These are phyloP conservation scores for Uncinocarpus reesii DNA, from an alignment of 2,329 filamentous ascomycete species.

Conservation along the genomic window DNA sequence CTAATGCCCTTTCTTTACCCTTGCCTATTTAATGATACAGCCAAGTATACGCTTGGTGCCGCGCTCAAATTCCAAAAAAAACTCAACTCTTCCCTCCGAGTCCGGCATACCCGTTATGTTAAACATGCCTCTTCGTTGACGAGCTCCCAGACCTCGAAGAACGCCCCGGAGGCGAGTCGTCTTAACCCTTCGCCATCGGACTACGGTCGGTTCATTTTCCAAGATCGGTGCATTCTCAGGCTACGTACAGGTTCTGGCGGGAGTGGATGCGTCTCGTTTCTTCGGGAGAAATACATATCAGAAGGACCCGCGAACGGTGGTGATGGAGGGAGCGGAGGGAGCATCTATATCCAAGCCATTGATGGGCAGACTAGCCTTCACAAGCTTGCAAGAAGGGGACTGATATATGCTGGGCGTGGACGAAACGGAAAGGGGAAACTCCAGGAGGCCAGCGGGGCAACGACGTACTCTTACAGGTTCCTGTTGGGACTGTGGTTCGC, in stretches of 20 bases:
- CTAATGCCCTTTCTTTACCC: constrained; percentile 31
- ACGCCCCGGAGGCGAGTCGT: constrained; percentile 36
- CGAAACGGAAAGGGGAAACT: constrained; percentile 41
- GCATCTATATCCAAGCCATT: constrained; percentile 87
- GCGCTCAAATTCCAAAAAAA: constrained; percentile 15
- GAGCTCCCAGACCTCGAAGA: neutral
- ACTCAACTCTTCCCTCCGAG: constrained; percentile 14
- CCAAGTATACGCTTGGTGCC: constrained; percentile 15
- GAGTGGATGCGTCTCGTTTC: constrained; percentile 86
- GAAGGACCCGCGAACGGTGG: constrained; percentile 90
- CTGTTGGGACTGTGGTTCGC: constrained; percentile 80
- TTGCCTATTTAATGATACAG: constrained; percentile 17
- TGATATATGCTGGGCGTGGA: constrained; percentile 41
- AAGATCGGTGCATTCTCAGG: constrained; percentile 70
- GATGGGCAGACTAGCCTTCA: constrained; percentile 85
- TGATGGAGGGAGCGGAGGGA: constrained; percentile 84
- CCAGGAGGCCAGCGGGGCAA: constrained; percentile 64
- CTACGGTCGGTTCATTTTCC: constrained; percentile 72
- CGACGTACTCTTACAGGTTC: constrained; percentile 79
- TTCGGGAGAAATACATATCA: constrained; percentile 79
- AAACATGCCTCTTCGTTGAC: constrained; percentile 7
- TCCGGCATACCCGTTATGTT: constrained; percentile 10
- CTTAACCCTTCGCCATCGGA: constrained; percentile 76
- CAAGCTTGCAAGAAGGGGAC: constrained; percentile 69
- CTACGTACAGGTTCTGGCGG: constrained; percentile 73